These are phyloP conservation scores for Neophaeococcomyces aloes DNA, from an alignment of 2,329 filamentous ascomycete species.

Conservation along the genomic window DNA sequence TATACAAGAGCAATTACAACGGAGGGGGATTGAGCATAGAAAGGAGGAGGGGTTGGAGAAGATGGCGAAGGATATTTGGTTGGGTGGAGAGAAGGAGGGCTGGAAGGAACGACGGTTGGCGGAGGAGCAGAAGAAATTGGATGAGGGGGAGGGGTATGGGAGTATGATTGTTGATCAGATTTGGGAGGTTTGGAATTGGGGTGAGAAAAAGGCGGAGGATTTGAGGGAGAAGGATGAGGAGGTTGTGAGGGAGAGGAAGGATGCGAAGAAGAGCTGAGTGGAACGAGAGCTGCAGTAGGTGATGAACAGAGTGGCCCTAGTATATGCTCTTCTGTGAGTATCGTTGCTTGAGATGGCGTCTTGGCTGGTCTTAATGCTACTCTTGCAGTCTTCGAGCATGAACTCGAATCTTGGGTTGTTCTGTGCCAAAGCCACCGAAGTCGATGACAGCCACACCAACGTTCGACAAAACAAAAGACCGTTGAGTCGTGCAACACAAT, in stretches of 20 bases:
- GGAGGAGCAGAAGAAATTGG: slow-evolving; percentile 30
- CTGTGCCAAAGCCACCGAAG: no score
- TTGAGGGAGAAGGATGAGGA: slow-evolving; percentile 20
- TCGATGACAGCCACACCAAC: no score
- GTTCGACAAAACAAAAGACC: no score
- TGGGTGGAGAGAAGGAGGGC: slow-evolving; percentile 29
- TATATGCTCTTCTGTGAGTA: neutral
- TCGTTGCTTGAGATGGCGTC: no score
- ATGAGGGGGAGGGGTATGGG: slow-evolving; percentile 32
- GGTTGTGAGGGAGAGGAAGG: slow-evolving; percentile 23
- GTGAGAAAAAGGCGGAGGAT: slow-evolving; percentile 14
- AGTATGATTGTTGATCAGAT: slow-evolving; percentile 37
- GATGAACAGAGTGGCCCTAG: slow-evolving; percentile 8
- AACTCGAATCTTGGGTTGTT: no score
- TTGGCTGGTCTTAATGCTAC: neutral
- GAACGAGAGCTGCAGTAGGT: no score
- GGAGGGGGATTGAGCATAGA: slow-evolving; percentile 18
- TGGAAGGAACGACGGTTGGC: slow-evolving; percentile 31
- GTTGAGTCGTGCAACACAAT: no score
- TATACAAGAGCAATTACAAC: neutral
- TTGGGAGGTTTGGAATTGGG: slow-evolving; percentile 30
- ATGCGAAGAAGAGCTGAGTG: slow-evolving; percentile 21
- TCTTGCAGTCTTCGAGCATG: no score
- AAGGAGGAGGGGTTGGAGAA: slow-evolving; percentile 17
- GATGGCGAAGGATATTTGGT: slow-evolving; percentile 5